Evolutionary conservation across 352 stramenopile genomes (phyloP).

Genomic region (Aphanomyces invadans): DNA sequence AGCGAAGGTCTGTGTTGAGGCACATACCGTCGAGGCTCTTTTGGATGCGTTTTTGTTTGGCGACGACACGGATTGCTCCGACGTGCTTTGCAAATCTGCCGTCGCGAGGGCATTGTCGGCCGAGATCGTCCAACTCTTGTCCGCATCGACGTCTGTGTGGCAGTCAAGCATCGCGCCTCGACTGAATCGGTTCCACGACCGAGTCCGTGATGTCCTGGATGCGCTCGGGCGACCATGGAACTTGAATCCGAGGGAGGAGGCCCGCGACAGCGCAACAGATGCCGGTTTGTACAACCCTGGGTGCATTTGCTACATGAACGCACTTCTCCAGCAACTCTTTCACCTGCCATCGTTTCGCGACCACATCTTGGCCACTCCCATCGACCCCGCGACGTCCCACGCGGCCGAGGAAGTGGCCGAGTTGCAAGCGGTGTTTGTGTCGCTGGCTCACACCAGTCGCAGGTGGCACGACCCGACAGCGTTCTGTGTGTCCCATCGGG

Average conservation of each 20-base stretch:
- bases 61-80: background rate
- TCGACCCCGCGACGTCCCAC: background rate
- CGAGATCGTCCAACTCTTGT: background rate
- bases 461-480: constrained; percentile 48
- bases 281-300: constrained; percentile 95
- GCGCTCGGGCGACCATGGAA: constrained; percentile 48
- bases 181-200: constrained; percentile 25
- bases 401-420: constrained; percentile 51
- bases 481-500: constrained; percentile 60
- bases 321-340: constrained; percentile 95
- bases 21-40: background rate
- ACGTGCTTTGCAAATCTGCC: background rate
- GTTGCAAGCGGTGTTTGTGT: constrained; percentile 63
- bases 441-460: constrained; percentile 37
- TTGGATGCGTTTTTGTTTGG: constrained; percentile 2
- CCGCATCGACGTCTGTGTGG: background rate
- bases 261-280: constrained; percentile 27
- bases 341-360: constrained; percentile 56
- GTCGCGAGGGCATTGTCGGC: background rate
- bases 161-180: background rate
- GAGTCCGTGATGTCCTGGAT: constrained; percentile 30
- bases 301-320: constrained; percentile 99
- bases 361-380: constrained; percentile 31
- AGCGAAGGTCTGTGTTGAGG: background rate
- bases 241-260: constrained; percentile 39